phyloP scores from a whole-genome alignment of 2,329 filamentous ascomycete species.

The Alternaria sp. region DNA sequence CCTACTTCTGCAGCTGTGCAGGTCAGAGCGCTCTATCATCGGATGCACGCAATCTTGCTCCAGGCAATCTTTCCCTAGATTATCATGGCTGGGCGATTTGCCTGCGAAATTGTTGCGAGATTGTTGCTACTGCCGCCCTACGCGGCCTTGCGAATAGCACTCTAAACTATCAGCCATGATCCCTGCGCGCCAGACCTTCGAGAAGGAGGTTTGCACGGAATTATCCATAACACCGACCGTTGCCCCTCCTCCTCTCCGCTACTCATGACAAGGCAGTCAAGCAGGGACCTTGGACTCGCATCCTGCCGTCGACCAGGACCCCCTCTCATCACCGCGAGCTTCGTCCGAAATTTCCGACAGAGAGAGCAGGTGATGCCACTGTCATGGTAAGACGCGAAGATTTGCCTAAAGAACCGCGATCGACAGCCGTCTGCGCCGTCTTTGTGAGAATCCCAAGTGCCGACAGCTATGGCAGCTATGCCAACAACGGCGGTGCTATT shows the following conservation, averaged over 20 bases:
- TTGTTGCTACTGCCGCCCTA: slow-evolving; percentile 16
- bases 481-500: slow-evolving; percentile 16
- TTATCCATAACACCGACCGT: slow-evolving; percentile 24
- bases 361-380: not conserved
- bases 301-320: slow-evolving; percentile 16
- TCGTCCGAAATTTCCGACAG: slow-evolving; percentile 9
- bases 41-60: not conserved
- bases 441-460: slow-evolving; percentile 5
- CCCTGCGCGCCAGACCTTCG: slow-evolving; percentile 25
- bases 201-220: slow-evolving; percentile 30
- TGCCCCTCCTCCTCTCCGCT: slow-evolving; percentile 15
- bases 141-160: slow-evolving; percentile 18
- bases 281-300: slow-evolving; percentile 14
- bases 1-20: slow-evolving; percentile 7
- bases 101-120: slow-evolving; percentile 1
- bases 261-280: slow-evolving; percentile 12
- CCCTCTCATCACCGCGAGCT: slow-evolving; percentile 1
- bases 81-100: slow-evolving; percentile 2
- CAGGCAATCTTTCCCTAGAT: slow-evolving; percentile 4
- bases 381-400: not conserved
- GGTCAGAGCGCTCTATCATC: not conserved
- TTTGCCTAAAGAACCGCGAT: slow-evolving; percentile 4
- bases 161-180: slow-evolving; percentile 21
- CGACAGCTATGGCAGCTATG: slow-evolving; percentile 4
- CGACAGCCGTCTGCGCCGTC: slow-evolving; percentile 7